Evolutionary conservation across 257 asterid species (phyloP), one percentile per base, ranked within the genome.

Genomic region (Haberlea rhodopensis): DNA sequence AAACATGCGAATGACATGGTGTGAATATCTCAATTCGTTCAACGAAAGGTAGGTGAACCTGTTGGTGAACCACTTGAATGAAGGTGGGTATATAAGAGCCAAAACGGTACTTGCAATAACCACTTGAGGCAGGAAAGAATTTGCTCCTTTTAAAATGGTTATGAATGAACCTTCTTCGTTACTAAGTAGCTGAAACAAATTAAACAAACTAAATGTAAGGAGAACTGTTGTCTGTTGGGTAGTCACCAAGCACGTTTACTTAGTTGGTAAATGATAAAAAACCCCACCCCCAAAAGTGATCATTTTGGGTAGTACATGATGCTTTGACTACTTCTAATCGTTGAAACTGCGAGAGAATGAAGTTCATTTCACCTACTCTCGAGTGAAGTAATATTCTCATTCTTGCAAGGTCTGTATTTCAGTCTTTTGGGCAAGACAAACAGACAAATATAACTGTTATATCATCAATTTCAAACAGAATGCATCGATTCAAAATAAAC

Each of bases 51-150:
- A 7, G 60, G 55, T 70, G n/a, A 71, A 92, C 99, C 94, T 92
- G 88, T 67, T 87, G 1, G 99, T 89, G 75, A 92, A 92, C 99
- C 99, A 92, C 63, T 87, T 76, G 77, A 92, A 92, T 55, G 97
- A 92, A 65, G 99, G 95, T 16, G 97, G 99, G 78, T 87, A 86
- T 53, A 92, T 57, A 48, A 92, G 94, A 70, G 97, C 99, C 86
- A 92, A 83, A 66, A 82, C 62, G 49, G 96, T 87, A 74, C 97
- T 92, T 57, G 88, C 96, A 53, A 92, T 75, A 65, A 92, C 96
- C 67, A 87, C 97, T 69, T 89, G 97, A 68, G 99, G 99, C 32
- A 92, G 84, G 66, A 81, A 74, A 66, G 99, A 71, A 71, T 83
- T 89, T 53, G 99, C 88, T 69, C 88, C 87, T 79, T 68, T 84